Conservation (phyloP, 345 rosid species). For the Erucastrum elatum region DNA sequence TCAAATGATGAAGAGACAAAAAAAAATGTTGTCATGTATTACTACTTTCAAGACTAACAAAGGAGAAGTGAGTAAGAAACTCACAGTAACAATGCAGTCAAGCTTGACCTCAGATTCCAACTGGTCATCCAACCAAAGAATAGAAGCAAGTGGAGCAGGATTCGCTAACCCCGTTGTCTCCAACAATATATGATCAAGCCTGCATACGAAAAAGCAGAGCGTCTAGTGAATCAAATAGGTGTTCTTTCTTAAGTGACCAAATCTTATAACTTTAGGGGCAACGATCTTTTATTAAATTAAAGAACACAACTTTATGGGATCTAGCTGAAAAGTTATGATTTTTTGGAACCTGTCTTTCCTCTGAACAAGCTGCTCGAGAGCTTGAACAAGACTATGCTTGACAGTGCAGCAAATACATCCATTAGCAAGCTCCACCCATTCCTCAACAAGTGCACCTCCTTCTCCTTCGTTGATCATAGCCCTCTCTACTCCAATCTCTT, state of each 20-base stretch:
- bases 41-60: too few relatives aligned
- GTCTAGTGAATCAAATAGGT: not conserved
- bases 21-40: not conserved
- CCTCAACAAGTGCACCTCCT: constrained; percentile 81
- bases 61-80: constrained; percentile 9
- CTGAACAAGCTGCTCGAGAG: constrained; percentile 87
- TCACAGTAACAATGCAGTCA: constrained; percentile 87
- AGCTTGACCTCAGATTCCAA: constrained; percentile 86
- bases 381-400: constrained; percentile 91
- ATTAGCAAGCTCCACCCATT: constrained; percentile 94
- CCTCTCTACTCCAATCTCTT: constrained; percentile 95
- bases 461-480: constrained; percentile 97
- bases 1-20: not conserved
- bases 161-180: constrained; percentile 99
- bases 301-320: not conserved
- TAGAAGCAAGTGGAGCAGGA: constrained; percentile 90
- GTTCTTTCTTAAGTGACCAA: not conserved
- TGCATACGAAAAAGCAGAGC: constrained; percentile 20
- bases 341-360: constrained; percentile 54
- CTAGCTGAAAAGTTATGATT: not conserved
- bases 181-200: constrained; percentile 89
- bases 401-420: constrained; percentile 94
- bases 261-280: not conserved
- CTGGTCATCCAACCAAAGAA: constrained; percentile 97
- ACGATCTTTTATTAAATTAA: not conserved